Evolutionary conservation across 139 green algal genomes (phyloP).

Genomic region (Prasinococcaceae sp.): DNA sequence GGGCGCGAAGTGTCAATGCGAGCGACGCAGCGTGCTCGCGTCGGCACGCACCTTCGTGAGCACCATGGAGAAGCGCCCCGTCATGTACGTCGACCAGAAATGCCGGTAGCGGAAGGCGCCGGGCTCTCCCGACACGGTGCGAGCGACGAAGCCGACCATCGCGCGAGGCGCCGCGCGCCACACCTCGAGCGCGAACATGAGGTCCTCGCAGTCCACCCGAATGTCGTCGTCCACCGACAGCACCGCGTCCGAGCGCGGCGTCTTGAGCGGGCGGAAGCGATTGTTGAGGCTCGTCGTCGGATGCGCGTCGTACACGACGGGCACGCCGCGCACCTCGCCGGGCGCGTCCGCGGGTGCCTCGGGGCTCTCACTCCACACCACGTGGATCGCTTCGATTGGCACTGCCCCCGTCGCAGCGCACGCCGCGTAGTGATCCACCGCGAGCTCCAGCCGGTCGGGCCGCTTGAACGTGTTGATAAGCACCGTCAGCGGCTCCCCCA

Average conservation of each 20-base stretch:
- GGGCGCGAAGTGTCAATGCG: no score
- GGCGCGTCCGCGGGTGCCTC: neutral
- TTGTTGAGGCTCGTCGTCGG: constrained; percentile 29
- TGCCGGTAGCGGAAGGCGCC: neutral
- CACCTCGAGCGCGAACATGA: constrained; percentile 21
- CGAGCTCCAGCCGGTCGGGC: constrained; percentile 18
- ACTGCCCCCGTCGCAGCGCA: constrained; percentile 20
- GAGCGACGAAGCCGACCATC: constrained; percentile 31
- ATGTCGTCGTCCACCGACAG: constrained; percentile 43
- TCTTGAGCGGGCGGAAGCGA: constrained; percentile 23
- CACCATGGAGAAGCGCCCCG: constrained; percentile 26
- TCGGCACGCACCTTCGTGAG: constrained; percentile 46
- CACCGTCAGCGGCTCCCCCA: no score
- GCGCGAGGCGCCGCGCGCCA: constrained; percentile 2
- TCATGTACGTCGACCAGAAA: neutral
- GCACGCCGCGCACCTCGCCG: constrained; percentile 8
- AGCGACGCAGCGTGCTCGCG: no score
- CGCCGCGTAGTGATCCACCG: constrained; percentile 29
- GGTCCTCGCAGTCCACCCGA: constrained; percentile 16
- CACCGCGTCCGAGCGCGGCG: constrained; percentile 29
- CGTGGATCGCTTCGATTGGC: constrained; percentile 24
- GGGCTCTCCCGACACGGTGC: neutral
- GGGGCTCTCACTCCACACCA: constrained; percentile 33
- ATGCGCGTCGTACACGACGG: constrained; percentile 26
- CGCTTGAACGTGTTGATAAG: constrained; percentile 38